phyloP scores from a whole-genome alignment of 768 basidiomycete species.

The Lactifluus hygrophoroides region DNA sequence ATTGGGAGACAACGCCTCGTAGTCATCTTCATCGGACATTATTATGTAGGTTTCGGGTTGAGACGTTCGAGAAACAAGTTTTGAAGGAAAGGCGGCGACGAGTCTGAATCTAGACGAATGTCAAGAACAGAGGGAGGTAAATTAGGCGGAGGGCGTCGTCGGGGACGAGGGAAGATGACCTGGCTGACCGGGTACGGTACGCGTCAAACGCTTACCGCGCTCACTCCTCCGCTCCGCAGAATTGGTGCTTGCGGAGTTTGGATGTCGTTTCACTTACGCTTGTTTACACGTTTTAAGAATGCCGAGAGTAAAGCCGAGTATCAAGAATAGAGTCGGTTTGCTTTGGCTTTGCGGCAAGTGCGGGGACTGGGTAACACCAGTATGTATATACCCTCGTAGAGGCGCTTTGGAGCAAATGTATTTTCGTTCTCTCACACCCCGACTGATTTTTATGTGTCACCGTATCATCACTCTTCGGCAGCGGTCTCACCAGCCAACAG shows the following conservation, averaged over 20 bases:
- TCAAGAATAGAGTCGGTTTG: neutral
- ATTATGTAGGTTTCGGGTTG: constrained; percentile 18
- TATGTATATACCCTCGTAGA: too few relatives aligned
- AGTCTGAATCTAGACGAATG: neutral
- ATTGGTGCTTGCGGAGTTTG: neutral
- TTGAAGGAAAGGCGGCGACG: neutral
- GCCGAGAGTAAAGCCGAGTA: neutral
- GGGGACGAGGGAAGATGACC: neutral
- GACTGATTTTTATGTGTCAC: neutral
- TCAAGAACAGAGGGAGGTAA: too few relatives aligned
- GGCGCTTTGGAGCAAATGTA: neutral
- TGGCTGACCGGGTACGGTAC: neutral
- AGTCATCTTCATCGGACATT: constrained; percentile 47
- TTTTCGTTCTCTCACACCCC: neutral
- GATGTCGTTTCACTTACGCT: neutral
- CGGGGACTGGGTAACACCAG: neutral
- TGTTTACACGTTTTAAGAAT: neutral
- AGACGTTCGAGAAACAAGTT: neutral
- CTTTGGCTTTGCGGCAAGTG: neutral
- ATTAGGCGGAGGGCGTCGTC: neutral
- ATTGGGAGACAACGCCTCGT: constrained; percentile 64
- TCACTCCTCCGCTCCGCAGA: too few relatives aligned
- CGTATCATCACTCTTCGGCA: neutral
- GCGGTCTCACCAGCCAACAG: neutral
- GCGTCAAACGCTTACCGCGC: neutral